These are phyloP conservation scores for Zygnema circumcarinatum DNA, from an alignment of 139 green algal genomes.

Conservation along the genomic window DNA sequence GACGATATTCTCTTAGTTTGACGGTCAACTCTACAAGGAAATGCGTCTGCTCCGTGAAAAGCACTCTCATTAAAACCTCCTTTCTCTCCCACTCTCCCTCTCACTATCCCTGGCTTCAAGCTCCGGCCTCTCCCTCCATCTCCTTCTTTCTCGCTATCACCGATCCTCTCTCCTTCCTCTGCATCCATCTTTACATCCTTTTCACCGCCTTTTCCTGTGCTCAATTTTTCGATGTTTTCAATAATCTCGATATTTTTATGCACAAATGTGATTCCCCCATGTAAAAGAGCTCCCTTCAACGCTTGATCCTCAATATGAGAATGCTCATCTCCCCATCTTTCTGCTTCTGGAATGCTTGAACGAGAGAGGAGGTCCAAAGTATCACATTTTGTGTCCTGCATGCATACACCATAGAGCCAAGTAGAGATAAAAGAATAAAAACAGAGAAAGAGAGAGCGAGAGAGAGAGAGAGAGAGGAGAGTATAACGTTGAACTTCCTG, in stretches of 20 bases:
- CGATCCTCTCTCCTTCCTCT: neutral
- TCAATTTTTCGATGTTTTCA: neutral
- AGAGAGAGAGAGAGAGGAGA: too few relatives aligned
- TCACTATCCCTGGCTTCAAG: neutral
- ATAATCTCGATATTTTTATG: neutral
- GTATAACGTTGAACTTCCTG: too few relatives aligned
- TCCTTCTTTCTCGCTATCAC: neutral
- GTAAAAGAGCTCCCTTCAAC: neutral
- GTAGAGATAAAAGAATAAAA: too few relatives aligned
- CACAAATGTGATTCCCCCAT: neutral
- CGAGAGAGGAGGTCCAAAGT: neutral
- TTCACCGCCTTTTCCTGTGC: neutral
- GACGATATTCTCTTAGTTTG: too few relatives aligned
- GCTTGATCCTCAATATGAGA: neutral
- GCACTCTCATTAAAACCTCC: too few relatives aligned
- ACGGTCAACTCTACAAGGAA: too few relatives aligned
- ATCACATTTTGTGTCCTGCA: constrained; percentile 21
- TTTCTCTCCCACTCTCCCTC: neutral
- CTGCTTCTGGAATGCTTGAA: neutral
- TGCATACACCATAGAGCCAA: neutral
- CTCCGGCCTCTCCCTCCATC: neutral
- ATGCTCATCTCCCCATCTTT: neutral
- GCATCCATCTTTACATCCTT: neutral
- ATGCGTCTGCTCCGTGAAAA: too few relatives aligned
- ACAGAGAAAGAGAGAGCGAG: too few relatives aligned